Evolutionary conservation across 2,329 filamentous ascomycete species (phyloP), one percentile per base, ranked within the genome.

Genomic region (Corynespora cassiicola): DNA sequence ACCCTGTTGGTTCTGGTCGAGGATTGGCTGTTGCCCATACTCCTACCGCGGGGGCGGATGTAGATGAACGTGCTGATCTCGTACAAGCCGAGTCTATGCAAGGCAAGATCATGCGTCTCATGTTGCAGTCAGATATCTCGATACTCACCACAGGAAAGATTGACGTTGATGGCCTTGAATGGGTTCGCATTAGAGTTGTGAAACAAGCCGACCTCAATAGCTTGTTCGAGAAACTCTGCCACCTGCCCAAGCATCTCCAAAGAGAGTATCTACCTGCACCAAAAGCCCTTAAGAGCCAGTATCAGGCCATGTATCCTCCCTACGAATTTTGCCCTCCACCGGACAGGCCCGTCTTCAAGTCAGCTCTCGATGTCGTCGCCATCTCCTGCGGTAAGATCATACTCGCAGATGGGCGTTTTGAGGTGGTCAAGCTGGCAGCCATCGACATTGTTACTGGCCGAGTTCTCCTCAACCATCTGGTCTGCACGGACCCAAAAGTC

Each of bases 381-480:
- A 11, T 68, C 2, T 42, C 51, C 11, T 65, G 61, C 37, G 58
- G 54, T 41, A 67, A 59, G 35, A 40, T 67, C 12, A n/a, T 50
- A 0, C 46, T 66, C 10, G 34, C 25, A 10, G 36, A 56, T 20
- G 50, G 50, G 2, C 21, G 33, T 7, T 40, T 58, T 6, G 63
- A 66, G 17, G 46, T 58, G 2, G 57, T 66, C 27, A 65, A 66
- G 41, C 45, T 68, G 16, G 61, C 63, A 6, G 61, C 57, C 1
- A 33, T 68, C 6, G 65, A 68, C 31, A 40, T 66, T 11, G 23
- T 53, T 16, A 56, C 61, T n/a, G 48, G 61, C 17, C 57, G 56
- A 6, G 52, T 66, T 15, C 42, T 68, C 7, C 51, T 68, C 47
- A 56, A 55, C 32, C 46, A 67, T 31, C 44, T 67, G 5, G 52